Evolutionary conservation across 768 basidiomycete species (phyloP).

Genomic region (Boletus subcaerulescens): DNA sequence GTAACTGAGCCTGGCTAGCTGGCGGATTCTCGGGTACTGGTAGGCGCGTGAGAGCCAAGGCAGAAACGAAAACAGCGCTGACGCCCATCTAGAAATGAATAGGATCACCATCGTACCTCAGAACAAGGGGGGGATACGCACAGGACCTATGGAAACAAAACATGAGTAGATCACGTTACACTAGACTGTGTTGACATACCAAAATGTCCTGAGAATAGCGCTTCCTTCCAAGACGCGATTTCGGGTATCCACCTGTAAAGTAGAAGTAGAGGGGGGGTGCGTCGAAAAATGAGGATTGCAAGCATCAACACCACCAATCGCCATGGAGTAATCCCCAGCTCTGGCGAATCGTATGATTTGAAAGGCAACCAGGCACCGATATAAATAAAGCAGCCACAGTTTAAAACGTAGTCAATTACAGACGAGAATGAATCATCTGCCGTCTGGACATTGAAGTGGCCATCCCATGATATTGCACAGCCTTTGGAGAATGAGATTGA

Average conservation of each 20-base stretch:
- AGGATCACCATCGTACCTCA: not conserved
- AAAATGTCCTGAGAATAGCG: constrained; percentile 90
- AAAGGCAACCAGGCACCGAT: constrained; percentile 88
- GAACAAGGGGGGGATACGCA: constrained; percentile 29
- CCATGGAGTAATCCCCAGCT: constrained; percentile 66
- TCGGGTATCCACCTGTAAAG: constrained; percentile 88
- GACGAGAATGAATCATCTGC: constrained; percentile 87
- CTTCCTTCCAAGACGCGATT: constrained; percentile 80
- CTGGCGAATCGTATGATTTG: constrained; percentile 48
- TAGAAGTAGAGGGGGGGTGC: constrained; percentile 74
- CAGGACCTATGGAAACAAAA: constrained; percentile 43
- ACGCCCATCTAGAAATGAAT: constrained; percentile 73
- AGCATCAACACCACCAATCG: constrained; percentile 66
- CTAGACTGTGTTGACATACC: constrained; percentile 39
- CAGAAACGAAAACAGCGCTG: constrained; percentile 84
- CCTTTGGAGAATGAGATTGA: constrained; percentile 44
- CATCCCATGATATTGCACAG: constrained; percentile 90
- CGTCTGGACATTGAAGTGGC: constrained; percentile 72
- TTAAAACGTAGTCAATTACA: constrained; percentile 85
- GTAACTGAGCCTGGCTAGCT: constrained; percentile 61
- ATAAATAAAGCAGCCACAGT: constrained; percentile 78
- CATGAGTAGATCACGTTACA: not conserved
- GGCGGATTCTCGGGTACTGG: constrained; percentile 60
- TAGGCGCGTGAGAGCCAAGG: constrained; percentile 62
- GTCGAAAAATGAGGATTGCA: constrained; percentile 66